phyloP scores from a whole-genome alignment of 768 basidiomycete species.

The Naganishia vaughanmartiniae region DNA sequence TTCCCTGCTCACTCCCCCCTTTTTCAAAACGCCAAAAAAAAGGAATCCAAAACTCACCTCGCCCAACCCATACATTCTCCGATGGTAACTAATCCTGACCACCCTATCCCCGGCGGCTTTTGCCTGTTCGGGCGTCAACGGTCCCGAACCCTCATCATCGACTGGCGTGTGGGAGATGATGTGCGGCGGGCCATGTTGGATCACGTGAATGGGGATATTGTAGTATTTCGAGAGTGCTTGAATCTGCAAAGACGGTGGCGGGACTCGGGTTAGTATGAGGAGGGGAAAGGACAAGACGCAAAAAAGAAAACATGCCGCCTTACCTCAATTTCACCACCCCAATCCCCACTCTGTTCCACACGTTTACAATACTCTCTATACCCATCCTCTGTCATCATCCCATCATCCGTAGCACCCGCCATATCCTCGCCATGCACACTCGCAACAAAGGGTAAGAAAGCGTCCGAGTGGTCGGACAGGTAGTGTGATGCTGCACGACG shows the following conservation, averaged over 20 bases:
- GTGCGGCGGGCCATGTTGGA: conserved; percentile 76
- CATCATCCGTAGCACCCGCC: conserved; percentile 62
- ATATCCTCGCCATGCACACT: conserved; percentile 66
- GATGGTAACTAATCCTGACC: conserved; percentile 83
- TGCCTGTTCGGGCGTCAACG: conserved; percentile 47
- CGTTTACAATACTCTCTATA: conserved; percentile 72
- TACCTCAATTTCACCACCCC: conserved; percentile 94
- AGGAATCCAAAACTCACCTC: conserved; percentile 63
- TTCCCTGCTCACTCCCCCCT: no score
- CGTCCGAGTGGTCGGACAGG: conserved; percentile 75
- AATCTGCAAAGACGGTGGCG: conserved; percentile 55
- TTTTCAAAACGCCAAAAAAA: neutral
- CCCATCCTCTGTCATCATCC: conserved; percentile 64
- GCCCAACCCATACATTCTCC: conserved; percentile 89
- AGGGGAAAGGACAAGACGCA: neutral
- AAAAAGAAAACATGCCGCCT: conserved; percentile 24
- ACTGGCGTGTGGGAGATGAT: conserved; percentile 76
- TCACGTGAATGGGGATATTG: conserved; percentile 80
- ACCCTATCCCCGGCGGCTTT: conserved; percentile 52
- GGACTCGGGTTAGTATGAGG: neutral
- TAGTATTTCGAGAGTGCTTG: conserved; percentile 78
- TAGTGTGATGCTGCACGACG: conserved; percentile 74
- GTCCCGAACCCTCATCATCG: conserved; percentile 47
- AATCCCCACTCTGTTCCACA: conserved; percentile 78
- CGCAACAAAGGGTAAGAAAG: conserved; percentile 90